Conservation (phyloP, 441 rosid species). For the Gossypium schwendimanii region DNA sequence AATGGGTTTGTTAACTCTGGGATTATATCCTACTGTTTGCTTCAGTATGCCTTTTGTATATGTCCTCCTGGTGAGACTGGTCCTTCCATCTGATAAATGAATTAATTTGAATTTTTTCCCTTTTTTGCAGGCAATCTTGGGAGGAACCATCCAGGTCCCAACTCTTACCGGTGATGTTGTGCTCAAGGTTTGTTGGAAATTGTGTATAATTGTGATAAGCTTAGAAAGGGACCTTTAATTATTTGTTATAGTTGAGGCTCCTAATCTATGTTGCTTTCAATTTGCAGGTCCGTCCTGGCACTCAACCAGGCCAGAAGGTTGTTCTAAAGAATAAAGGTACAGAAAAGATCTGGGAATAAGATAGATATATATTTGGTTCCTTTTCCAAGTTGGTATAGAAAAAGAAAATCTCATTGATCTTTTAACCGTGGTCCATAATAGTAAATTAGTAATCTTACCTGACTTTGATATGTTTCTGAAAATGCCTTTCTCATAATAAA, state of each 20-base stretch:
- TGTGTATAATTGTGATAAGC: conserved; percentile 2
- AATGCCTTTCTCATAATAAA: not conserved
- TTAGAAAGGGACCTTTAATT: not conserved
- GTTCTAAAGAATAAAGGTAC: conserved; percentile 92
- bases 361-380: not conserved
- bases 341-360: conserved; percentile 6
- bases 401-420: not conserved
- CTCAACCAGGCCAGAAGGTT: conserved; percentile 98
- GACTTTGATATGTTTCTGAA: not conserved
- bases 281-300: conserved; percentile 85
- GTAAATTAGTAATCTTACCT: not conserved
- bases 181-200: conserved; percentile 55
- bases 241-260: not conserved
- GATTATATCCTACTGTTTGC: not conserved
- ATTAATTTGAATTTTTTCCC: conserved; percentile 2
- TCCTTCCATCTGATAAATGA: not conserved
- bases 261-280: conserved; percentile 1
- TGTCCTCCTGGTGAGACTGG: not conserved
- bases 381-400: not conserved
- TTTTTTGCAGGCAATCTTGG: conserved; percentile 77
- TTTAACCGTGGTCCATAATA: not conserved
- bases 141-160: conserved; percentile 96
- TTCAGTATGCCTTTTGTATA: not conserved
- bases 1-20: not conserved
- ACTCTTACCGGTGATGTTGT: conserved; percentile 96